Percentiles rank a stretch among this genome's conserved stretches.
phyloP scores from a whole-genome alignment of 805 yeast species.

The Yarrowia osloensis region DNA sequence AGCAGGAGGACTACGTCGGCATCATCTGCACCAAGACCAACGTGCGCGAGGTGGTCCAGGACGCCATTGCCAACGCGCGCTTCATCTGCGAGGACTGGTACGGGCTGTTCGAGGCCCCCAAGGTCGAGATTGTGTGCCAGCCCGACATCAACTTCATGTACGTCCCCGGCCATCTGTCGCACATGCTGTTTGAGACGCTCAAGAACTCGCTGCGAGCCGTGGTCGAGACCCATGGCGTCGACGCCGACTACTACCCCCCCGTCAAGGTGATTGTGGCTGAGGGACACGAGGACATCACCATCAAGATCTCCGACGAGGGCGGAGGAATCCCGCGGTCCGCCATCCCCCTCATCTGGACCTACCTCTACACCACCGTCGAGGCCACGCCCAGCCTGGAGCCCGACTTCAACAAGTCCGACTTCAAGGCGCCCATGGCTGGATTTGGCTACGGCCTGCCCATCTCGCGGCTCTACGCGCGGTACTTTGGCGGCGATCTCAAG shows the following conservation, averaged over 20 bases:
- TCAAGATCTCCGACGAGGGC: slow-evolving; percentile 89
- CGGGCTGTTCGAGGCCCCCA: slow-evolving; percentile 83
- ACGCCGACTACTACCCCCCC: slow-evolving; percentile 74
- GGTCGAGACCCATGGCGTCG: slow-evolving; percentile 72
- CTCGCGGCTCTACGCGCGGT: slow-evolving; percentile 80
- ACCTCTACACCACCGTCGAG: slow-evolving; percentile 84
- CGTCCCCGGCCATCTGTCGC: slow-evolving; percentile 90
- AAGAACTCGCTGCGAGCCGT: slow-evolving; percentile 88
- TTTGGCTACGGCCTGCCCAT: slow-evolving; percentile 90
- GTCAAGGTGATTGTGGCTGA: slow-evolving; percentile 84
- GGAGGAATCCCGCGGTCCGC: slow-evolving; percentile 89
- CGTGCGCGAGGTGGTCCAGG: slow-evolving; percentile 78
- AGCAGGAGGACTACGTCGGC: slow-evolving; percentile 73
- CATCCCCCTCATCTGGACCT: slow-evolving; percentile 85
- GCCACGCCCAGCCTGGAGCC: slow-evolving; percentile 66
- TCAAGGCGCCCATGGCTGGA: slow-evolving; percentile 92
- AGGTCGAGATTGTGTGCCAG: slow-evolving; percentile 75
- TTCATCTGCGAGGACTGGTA: slow-evolving; percentile 90
- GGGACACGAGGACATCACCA: slow-evolving; percentile 87
- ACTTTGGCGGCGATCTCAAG: slow-evolving; percentile 87
- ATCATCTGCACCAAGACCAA: slow-evolving; percentile 84
- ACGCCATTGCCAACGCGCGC: slow-evolving; percentile 86
- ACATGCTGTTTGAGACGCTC: slow-evolving; percentile 85
- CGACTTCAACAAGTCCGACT: slow-evolving; percentile 59
- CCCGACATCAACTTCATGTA: slow-evolving; percentile 80